Base-by-base conservation (phyloP, 495 filamentous ascomycete genomes). In the Penicillium argentinense region DNA sequence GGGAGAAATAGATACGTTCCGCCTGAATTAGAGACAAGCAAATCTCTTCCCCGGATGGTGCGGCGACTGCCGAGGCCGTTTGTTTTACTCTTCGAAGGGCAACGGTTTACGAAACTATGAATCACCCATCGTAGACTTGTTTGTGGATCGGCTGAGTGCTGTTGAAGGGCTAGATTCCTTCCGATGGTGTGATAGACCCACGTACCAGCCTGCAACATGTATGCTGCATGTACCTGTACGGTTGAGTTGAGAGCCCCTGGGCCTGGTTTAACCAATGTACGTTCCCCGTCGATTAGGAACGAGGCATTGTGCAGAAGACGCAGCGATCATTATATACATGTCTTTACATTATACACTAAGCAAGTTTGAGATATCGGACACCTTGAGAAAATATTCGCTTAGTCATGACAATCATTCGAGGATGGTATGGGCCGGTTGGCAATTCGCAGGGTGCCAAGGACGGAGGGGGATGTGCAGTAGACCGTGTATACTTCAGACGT, bases 141-240 rank as follows among this genome's bases (percentile, higher is more conserved):
- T 19, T 44, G 24, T 34, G 42, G 25, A 16, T n/a, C 39, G 9
- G 12, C 9, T 14, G 33, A 18, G 16, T 39, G 25, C 23, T 16
- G 40, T 39, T 19, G 30, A 40, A 44, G 43, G 30, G 43, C 17
- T 13, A 30, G 26, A 53, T 57, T 54, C 43, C 33, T 49, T 46
- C 47, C 49, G 51, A 51, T 45, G 46, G 49, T 44, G 42, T 48
- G 36, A 43, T 51, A 23, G 42, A 36, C 33, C 37, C n/a, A 14
- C 19, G 16, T 9, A 21, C 21, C 17, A 22, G 19, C 9, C 22
- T 28, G 14, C 16, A 19, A 28, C 12, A 33, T 27, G 27, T 24
- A 28, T 19, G 30, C n/a, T 42, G 25, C 26, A 17, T 42, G 11
- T 22, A 34, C 22, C 28, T n/a, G 12, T 17, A 47, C 7, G 19